These are phyloP conservation scores for Arabidopsis thaliana DNA, from an alignment of 345 rosid genomes.

Conservation along the genomic window DNA sequence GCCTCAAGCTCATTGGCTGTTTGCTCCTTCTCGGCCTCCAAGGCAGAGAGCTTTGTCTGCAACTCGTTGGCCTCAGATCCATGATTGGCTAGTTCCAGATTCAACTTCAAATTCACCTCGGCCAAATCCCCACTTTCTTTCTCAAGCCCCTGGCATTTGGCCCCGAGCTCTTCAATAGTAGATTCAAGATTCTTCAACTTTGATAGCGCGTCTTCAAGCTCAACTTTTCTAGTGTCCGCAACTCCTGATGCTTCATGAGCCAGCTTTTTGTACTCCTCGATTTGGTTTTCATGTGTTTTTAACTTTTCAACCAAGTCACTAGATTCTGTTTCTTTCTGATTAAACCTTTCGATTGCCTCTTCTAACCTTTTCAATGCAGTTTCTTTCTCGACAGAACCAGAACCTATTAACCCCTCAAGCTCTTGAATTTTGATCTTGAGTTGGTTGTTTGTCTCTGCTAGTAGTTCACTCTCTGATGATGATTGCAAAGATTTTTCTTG, in stretches of 20 bases:
- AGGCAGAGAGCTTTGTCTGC: constrained; percentile 57
- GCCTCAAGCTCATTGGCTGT: constrained; percentile 61
- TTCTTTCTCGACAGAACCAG: constrained; percentile 75
- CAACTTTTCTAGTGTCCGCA: constrained; percentile 59
- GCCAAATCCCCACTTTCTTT: constrained; percentile 79
- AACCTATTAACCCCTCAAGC: constrained; percentile 66
- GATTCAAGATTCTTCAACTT: constrained; percentile 68
- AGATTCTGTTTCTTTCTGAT: constrained; percentile 61
- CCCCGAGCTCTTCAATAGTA: constrained; percentile 63
- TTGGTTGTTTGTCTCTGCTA: constrained; percentile 77
- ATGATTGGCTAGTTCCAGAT: constrained; percentile 67
- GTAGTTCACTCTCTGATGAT: constrained; percentile 64
- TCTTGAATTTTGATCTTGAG: constrained; percentile 78
- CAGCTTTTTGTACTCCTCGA: constrained; percentile 59
- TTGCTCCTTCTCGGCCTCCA: constrained; percentile 65
- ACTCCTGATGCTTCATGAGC: constrained; percentile 60
- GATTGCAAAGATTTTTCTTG: constrained; percentile 66
- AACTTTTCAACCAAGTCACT: constrained; percentile 68
- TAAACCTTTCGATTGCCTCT: constrained; percentile 59
- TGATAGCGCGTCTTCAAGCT: constrained; percentile 68
- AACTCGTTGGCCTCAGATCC: constrained; percentile 67
- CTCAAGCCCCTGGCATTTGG: constrained; percentile 63
- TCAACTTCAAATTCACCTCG: constrained; percentile 75
- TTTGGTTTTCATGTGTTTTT: constrained; percentile 59
- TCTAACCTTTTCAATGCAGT: constrained; percentile 55